Evolutionary conservation across 2,329 filamentous ascomycete species (phyloP).

Genomic region (Claviceps cyperi): DNA sequence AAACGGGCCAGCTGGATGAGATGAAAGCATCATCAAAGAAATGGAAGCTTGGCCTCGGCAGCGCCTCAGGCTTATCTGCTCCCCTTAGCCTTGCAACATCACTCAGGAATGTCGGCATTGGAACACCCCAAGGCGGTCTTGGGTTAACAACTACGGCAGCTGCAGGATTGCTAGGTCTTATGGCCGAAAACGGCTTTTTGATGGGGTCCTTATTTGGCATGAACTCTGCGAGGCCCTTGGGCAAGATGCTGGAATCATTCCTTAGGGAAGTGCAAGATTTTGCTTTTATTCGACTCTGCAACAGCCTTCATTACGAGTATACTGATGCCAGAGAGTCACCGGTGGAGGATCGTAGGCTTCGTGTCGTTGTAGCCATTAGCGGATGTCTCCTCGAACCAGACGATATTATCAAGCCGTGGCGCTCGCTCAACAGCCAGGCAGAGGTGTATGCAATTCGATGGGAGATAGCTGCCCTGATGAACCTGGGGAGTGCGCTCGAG

Average conservation of each 20-base stretch:
- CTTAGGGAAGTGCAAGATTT: slow-evolving; percentile 79
- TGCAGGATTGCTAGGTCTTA: slow-evolving; percentile 62
- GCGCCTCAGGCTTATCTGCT: slow-evolving; percentile 29
- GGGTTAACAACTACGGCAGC: slow-evolving; percentile 62
- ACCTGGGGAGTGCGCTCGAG: slow-evolving; percentile 64
- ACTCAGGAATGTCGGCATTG: slow-evolving; percentile 64
- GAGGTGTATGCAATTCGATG: slow-evolving; percentile 77
- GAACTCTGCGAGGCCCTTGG: slow-evolving; percentile 72
- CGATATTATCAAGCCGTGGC: slow-evolving; percentile 59
- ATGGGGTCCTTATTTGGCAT: slow-evolving; percentile 83
- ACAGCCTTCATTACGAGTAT: slow-evolving; percentile 23
- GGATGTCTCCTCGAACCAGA: slow-evolving; percentile 70
- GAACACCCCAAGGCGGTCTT: slow-evolving; percentile 61
- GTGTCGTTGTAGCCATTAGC: slow-evolving; percentile 69
- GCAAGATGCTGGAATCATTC: slow-evolving; percentile 80
- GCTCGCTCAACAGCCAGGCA: slow-evolving; percentile 52
- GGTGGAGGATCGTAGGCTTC: slow-evolving; percentile 50
- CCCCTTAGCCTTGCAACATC: slow-evolving; percentile 58
- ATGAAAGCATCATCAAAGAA: slow-evolving; percentile 44
- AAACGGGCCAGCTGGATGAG: slow-evolving; percentile 36
- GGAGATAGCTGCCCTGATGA: slow-evolving; percentile 65
- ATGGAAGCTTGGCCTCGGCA: slow-evolving; percentile 51
- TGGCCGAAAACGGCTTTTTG: slow-evolving; percentile 65
- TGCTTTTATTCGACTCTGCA: slow-evolving; percentile 62
- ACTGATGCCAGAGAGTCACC: slow-evolving; percentile 36